A percentile compares a stretch with the other conserved stretches of the same genome.
phyloP scores from a whole-genome alignment of 768 basidiomycete genomes.

The Porpolomopsis calyptriformis region DNA sequence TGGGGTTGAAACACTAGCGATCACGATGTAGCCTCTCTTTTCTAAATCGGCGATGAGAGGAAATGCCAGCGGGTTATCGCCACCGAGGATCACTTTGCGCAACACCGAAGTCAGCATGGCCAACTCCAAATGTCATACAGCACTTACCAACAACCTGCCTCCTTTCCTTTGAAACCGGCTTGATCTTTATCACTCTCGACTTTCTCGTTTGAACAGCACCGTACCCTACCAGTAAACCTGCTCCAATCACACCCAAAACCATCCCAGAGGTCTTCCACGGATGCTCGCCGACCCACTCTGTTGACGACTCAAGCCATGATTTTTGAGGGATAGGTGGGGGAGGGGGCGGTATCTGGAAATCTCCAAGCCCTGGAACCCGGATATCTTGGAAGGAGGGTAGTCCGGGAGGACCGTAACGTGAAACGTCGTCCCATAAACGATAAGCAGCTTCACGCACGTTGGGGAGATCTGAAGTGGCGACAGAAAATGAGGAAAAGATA shows the following conservation, averaged over 20 bases:
- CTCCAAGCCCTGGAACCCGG: slow-evolving; percentile 53
- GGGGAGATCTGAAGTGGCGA: slow-evolving; percentile 50
- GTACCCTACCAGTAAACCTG: slow-evolving; percentile 54
- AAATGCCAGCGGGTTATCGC: slow-evolving; percentile 61
- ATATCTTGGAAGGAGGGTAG: slow-evolving; percentile 43
- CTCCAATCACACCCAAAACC: slow-evolving; percentile 46
- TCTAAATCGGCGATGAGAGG: slow-evolving; percentile 67
- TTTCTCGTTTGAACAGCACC: slow-evolving; percentile 22
- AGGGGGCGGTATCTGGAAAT: slow-evolving; percentile 53
- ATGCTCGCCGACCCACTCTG: slow-evolving; percentile 44
- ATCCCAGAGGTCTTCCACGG: slow-evolving; percentile 53
- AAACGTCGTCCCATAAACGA: slow-evolving; percentile 67
- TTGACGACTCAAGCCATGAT: slow-evolving; percentile 35
- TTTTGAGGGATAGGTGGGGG: slow-evolving; percentile 55
- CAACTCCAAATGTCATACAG: slow-evolving; percentile 1
- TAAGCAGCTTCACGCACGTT: slow-evolving; percentile 55
- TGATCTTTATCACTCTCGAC: slow-evolving; percentile 32
- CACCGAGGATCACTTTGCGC: slow-evolving; percentile 64
- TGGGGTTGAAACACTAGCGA: slow-evolving; percentile 63
- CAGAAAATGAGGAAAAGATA: slow-evolving; percentile 43
- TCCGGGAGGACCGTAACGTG: slow-evolving; percentile 62
- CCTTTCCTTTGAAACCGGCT: slow-evolving; percentile 39
- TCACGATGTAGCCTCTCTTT: slow-evolving; percentile 71
- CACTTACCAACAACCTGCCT: slow-evolving; percentile 62
- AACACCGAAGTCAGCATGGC: slow-evolving; percentile 5